phyloP scores from a whole-genome alignment of 805 yeast species.

The Suhomyces xylopsoci region DNA sequence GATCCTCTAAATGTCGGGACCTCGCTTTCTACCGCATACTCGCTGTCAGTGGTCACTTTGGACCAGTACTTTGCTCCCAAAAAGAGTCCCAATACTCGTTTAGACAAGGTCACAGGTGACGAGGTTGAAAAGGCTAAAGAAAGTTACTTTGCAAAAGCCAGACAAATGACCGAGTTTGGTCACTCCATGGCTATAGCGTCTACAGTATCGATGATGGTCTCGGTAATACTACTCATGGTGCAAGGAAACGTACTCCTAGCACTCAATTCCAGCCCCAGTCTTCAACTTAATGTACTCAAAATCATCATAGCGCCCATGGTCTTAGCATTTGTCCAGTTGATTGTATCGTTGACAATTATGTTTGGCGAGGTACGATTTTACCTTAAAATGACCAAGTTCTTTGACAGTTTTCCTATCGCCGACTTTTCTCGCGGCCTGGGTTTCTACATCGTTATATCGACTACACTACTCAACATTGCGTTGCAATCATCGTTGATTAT shows the following conservation, averaged over 20 bases:
- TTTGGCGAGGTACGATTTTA: background rate
- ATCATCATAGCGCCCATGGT: background rate
- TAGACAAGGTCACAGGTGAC: background rate
- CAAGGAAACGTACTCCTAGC: background rate
- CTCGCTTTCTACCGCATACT: conserved; percentile 8
- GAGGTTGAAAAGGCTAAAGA: background rate
- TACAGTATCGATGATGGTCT: background rate
- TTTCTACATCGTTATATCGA: background rate
- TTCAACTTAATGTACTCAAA: background rate
- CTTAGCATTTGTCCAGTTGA: background rate
- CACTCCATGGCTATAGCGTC: background rate
- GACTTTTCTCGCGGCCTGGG: background rate
- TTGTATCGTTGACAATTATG: background rate
- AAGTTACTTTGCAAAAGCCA: background rate
- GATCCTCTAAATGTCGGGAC: conserved; percentile 24
- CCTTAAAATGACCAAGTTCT: background rate
- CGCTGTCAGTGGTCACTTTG: conserved; percentile 1
- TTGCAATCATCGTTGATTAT: background rate
- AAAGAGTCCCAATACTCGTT: background rate
- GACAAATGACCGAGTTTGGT: background rate
- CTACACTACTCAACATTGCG: background rate
- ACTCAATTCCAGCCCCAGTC: background rate
- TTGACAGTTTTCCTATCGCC: background rate
- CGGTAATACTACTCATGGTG: background rate
- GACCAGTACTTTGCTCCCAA: background rate